These are phyloP conservation scores for Flaveria brownii DNA, from an alignment of 129 eudicot species.

Conservation along the genomic window DNA sequence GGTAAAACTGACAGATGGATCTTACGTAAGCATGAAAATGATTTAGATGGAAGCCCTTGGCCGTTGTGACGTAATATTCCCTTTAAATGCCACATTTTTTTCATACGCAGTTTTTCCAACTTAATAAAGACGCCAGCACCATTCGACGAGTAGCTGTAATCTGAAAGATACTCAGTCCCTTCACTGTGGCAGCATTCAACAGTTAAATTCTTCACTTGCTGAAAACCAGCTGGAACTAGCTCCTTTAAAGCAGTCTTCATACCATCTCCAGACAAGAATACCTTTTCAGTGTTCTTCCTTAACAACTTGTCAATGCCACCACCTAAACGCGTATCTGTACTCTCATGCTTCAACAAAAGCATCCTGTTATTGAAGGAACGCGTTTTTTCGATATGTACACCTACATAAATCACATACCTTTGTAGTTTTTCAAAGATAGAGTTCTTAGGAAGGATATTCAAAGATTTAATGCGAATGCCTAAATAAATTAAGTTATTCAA, in stretches of 20 bases:
- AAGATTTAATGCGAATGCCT: constrained; percentile 37
- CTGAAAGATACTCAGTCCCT: constrained; percentile 33
- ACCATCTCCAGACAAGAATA: constrained; percentile 38
- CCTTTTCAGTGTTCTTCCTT: constrained; percentile 34
- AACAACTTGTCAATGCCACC: constrained; percentile 39
- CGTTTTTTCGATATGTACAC: constrained; percentile 31
- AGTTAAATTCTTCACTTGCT: constrained; percentile 31
- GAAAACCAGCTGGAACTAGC: constrained; percentile 37
- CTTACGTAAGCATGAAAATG: constrained; percentile 37
- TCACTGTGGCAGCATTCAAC: constrained; percentile 36
- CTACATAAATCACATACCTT: constrained; percentile 35
- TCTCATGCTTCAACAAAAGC: constrained; percentile 32
- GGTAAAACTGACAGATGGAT: constrained; percentile 39
- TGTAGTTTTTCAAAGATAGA: constrained; percentile 29
- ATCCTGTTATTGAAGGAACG: constrained; percentile 35
- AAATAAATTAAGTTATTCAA: constrained; percentile 30
- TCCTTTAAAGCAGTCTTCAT: constrained; percentile 35
- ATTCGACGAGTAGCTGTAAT: constrained; percentile 17
- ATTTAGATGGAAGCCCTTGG: constrained; percentile 32
- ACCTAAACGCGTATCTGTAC: constrained; percentile 23
- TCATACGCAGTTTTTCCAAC: constrained; percentile 31
- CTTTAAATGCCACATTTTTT: constrained; percentile 37
- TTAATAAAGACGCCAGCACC: constrained; percentile 28
- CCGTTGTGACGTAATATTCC: constrained; percentile 31
- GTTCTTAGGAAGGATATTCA: constrained; percentile 22